These are phyloP conservation scores for Collybiopsis luxurians DNA, from an alignment of 768 basidiomycete species.

Conservation along the genomic window DNA sequence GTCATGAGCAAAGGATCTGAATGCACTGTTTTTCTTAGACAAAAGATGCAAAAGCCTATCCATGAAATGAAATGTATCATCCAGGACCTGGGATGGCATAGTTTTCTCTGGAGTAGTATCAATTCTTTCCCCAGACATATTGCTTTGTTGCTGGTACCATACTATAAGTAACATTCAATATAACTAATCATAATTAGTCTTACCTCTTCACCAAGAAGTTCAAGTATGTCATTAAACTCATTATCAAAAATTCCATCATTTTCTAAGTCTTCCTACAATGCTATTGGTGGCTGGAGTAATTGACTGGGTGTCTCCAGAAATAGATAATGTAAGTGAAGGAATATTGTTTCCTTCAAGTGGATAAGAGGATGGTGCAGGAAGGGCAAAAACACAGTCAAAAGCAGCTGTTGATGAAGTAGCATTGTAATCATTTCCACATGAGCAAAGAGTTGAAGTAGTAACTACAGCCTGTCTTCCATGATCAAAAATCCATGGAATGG, in stretches of 20 bases:
- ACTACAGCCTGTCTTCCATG: background rate
- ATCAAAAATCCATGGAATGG: slow-evolving; percentile 10
- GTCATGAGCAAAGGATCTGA: slow-evolving; percentile 8
- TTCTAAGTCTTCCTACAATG: no score
- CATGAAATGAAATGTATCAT: slow-evolving; percentile 11
- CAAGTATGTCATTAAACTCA: no score
- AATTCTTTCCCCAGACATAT: background rate
- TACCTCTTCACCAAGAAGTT: no score
- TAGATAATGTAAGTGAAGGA: no score
- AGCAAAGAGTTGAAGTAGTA: slow-evolving; percentile 9
- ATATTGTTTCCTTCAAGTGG: no score
- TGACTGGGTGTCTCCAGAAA: no score
- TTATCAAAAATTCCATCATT: no score
- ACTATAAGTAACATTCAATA: no score
- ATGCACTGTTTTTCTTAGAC: slow-evolving; percentile 9
- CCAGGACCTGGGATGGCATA: slow-evolving; percentile 4
- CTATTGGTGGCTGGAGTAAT: no score
- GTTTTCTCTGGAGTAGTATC: background rate
- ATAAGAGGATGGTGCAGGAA: background rate
- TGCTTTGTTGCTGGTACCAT: background rate
- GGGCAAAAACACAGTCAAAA: slow-evolving; percentile 1
- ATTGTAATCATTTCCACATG: background rate
- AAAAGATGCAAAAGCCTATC: slow-evolving; percentile 3
- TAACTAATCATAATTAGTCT: no score
- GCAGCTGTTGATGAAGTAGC: slow-evolving; percentile 2